Base-by-base conservation (phyloP, 805 yeast species). In the Kluyveromyces dobzhanskii region DNA sequence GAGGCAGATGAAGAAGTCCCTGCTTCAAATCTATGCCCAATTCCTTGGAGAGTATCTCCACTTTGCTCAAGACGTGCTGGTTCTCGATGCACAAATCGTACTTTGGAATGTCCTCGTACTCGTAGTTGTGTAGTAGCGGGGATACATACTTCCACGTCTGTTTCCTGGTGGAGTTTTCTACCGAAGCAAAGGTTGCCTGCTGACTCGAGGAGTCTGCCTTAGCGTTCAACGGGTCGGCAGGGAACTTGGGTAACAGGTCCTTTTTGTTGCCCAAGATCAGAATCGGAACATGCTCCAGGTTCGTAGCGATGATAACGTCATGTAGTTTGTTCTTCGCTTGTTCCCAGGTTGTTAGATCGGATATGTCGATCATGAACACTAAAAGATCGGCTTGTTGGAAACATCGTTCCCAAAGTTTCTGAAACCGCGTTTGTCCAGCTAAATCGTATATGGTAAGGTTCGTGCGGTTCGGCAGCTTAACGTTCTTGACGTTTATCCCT, bases 391-490 rank as follows among this genome's bases (percentile, higher is more conserved):
- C 51, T 33, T 44, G 46, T 16, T 40, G 44, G 29, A 50, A 47
- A 37, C 48, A 48, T 12, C 49, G 33, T 11, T 48, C 44, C 54
- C 54, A 50, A 17, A 48, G 35, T 21, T 49, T 42, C 21, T 50
- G 51, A 35, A 50, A 50, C 31, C 54, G 44, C 6, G 44, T 37
- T 33, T 50, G 54, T 12, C 54, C 54, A 7, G 46, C 52, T 30
- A 50, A 40, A 27, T 50, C 54, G 35, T 44, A 50, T 14, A 50
- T 37, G 12, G 39, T 47, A 17, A 50, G 32, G 12, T 39, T 37
- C 13, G 36, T 33, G 26, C 42, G 46, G 34, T 42, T 44, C 19
- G 49, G 47, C 18, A 48, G 37, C 12, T 40, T 32, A 18, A 48
- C 43, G 17, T 46, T 44, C 12, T 43, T 43, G 33, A 41, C 37